A percentile compares a stretch with the other conserved stretches of the same genome.
These are phyloP conservation scores for Talaromyces ruber DNA, from an alignment of 495 filamentous ascomycete species.

Conservation along the genomic window DNA sequence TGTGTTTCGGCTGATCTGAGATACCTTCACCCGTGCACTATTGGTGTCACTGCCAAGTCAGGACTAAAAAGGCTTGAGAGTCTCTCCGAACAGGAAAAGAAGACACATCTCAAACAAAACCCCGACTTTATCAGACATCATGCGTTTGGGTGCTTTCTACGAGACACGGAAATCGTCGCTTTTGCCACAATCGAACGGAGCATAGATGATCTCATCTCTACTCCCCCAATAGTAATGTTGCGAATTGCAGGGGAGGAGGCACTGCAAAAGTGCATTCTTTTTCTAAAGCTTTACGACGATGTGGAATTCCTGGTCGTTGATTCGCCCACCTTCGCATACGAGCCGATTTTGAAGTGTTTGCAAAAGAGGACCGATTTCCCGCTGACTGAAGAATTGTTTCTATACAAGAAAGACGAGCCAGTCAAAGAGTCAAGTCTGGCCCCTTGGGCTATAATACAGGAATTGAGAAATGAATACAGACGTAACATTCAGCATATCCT, in stretches of 20 bases:
- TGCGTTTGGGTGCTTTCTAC: slow-evolving; percentile 51
- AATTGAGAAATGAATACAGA: slow-evolving; percentile 9
- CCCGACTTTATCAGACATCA: slow-evolving; percentile 48
- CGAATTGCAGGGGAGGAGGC: slow-evolving; percentile 38
- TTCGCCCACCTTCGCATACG: slow-evolving; percentile 62
- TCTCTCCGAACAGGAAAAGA: slow-evolving; percentile 20
- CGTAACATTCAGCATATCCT: slow-evolving; percentile 22
- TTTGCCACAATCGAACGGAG: slow-evolving; percentile 56
- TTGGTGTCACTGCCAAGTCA: slow-evolving; percentile 32
- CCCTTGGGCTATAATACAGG: slow-evolving; percentile 13
- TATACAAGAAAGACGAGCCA: slow-evolving; percentile 15
- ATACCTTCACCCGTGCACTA: slow-evolving; percentile 25
- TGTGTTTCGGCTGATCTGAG: slow-evolving; percentile 14
- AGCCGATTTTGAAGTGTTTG: slow-evolving; percentile 56
- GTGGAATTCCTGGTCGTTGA: slow-evolving; percentile 48
- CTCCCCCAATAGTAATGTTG: slow-evolving; percentile 43
- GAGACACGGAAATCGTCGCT: slow-evolving; percentile 42
- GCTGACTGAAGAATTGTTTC: slow-evolving; percentile 41
- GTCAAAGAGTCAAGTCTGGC: slow-evolving; percentile 13
- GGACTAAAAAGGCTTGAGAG: slow-evolving; percentile 38
- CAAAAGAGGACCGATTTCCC: slow-evolving; percentile 47
- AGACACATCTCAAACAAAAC: slow-evolving; percentile 38
- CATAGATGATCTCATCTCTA: slow-evolving; percentile 36
- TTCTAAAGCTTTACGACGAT: slow-evolving; percentile 23
- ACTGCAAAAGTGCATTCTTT: slow-evolving; percentile 29